Conservation (phyloP, 345 rosid genomes). For the Lepidium aucheri region DNA sequence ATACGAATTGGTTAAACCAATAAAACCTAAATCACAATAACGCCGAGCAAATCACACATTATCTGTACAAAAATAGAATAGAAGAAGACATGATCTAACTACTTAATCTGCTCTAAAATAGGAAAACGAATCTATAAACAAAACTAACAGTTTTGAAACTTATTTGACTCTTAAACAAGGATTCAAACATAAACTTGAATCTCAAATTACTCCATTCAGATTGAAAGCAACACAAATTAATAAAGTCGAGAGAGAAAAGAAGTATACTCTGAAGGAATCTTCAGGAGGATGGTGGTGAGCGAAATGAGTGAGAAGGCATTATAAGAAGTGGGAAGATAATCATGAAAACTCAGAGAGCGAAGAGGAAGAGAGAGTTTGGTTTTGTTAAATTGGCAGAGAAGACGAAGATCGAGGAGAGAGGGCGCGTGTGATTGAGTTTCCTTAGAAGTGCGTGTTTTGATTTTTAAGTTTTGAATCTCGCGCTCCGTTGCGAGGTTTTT, state of each 20-base stretch:
- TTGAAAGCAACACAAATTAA: neutral
- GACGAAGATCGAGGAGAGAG: conserved; percentile 14
- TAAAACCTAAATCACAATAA: neutral
- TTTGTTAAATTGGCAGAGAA: too few species aligned
- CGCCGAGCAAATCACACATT: neutral
- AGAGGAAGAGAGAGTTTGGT: neutral
- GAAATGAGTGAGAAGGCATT: neutral
- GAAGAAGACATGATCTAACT: neutral
- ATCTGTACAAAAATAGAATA: too few species aligned
- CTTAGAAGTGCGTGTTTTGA: conserved; percentile 9
- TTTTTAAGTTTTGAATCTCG: conserved; percentile 40
- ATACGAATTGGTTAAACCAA: neutral
- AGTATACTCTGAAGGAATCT: conserved; percentile 7
- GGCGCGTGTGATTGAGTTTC: conserved; percentile 24
- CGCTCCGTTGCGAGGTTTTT: conserved; percentile 36
- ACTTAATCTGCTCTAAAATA: neutral
- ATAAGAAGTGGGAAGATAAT: neutral
- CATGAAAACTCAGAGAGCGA: neutral
- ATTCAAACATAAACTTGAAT: neutral
- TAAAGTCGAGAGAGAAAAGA: neutral
- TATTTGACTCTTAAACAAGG: neutral
- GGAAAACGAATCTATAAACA: neutral
- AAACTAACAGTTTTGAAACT: neutral
- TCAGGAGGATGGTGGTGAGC: neutral
- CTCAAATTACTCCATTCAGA: neutral